These are phyloP conservation scores for Colletotrichum ledebouriae DNA, from an alignment of 2,329 filamentous ascomycete species.

Conservation along the genomic window DNA sequence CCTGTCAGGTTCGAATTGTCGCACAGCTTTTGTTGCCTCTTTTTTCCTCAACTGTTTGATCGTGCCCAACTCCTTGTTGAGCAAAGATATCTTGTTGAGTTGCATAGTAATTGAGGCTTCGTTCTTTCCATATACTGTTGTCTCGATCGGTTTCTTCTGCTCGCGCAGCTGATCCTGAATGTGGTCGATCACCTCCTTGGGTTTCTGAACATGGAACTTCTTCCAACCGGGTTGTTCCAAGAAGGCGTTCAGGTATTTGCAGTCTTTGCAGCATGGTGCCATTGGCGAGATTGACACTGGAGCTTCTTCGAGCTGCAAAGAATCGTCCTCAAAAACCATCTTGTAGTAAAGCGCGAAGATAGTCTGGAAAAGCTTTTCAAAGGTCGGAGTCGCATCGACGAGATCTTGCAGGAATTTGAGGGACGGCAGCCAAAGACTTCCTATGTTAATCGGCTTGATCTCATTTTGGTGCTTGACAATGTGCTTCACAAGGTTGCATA, in stretches of 20 bases:
- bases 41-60: constrained; percentile 13
- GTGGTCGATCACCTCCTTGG: constrained; percentile 25
- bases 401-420: constrained; percentile 33
- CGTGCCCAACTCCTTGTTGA: constrained; percentile 25
- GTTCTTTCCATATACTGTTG: constrained; percentile 29
- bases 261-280: constrained; percentile 29
- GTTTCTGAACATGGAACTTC: constrained; percentile 26
- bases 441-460: constrained; percentile 34
- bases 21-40: constrained; percentile 27
- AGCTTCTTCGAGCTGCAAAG: constrained; percentile 11
- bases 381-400: constrained; percentile 17
- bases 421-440: constrained; percentile 30
- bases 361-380: constrained; percentile 25
- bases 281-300: constrained; percentile 24
- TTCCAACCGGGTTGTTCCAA: constrained; percentile 37
- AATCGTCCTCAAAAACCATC: constrained; percentile 31
- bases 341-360: constrained; percentile 25
- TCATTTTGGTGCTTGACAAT: constrained; percentile 16
- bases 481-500: not conserved
- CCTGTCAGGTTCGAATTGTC: constrained; percentile 23
- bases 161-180: constrained; percentile 12
- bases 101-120: constrained; percentile 25
- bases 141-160: constrained; percentile 33
- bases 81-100: constrained; percentile 28
- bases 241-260: constrained; percentile 25